A percentile compares a stretch with the other conserved stretches of the same genome.
Conservation (phyloP, 805 yeast species). For the Starmerella riodocensis region DNA sequence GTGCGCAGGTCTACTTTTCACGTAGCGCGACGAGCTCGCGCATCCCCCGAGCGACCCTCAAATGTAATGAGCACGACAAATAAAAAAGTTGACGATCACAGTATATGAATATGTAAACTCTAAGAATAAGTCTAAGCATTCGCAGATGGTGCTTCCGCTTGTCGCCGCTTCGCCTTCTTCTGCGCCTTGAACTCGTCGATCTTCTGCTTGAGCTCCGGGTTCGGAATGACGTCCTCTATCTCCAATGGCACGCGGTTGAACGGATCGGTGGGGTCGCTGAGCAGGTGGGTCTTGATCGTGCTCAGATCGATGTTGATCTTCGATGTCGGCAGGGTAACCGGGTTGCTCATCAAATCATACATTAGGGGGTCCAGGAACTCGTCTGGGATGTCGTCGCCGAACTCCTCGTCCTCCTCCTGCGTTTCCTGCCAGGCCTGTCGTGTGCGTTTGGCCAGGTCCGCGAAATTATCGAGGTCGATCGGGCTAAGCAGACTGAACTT, state of each 20-base stretch:
- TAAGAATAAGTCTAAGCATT: background rate
- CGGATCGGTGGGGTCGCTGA: constrained; percentile 94
- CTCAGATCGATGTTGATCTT: constrained; percentile 75
- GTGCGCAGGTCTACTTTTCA: too few species aligned
- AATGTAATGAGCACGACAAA: too few species aligned
- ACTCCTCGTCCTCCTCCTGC: constrained; percentile 74
- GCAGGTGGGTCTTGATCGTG: constrained; percentile 82
- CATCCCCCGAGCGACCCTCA: too few species aligned
- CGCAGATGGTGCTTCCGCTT: background rate
- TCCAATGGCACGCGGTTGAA: constrained; percentile 86
- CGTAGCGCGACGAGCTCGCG: too few species aligned
- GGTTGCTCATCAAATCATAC: constrained; percentile 92
- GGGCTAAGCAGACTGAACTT: constrained; percentile 43
- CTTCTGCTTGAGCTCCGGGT: constrained; percentile 49
- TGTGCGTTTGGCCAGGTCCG: constrained; percentile 43
- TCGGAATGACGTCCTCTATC: constrained; percentile 75
- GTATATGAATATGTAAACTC: background rate
- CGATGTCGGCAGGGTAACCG: constrained; percentile 85
- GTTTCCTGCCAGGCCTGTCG: constrained; percentile 23
- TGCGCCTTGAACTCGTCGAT: constrained; percentile 45
- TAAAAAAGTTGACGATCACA: too few species aligned
- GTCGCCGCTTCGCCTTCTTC: constrained; percentile 26
- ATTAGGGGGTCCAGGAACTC: constrained; percentile 93
- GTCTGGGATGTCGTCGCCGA: constrained; percentile 88
- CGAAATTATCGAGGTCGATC: constrained; percentile 46